Evolutionary conservation across 2,329 filamentous ascomycete species (phyloP).

Genomic region (Alternaria solani): DNA sequence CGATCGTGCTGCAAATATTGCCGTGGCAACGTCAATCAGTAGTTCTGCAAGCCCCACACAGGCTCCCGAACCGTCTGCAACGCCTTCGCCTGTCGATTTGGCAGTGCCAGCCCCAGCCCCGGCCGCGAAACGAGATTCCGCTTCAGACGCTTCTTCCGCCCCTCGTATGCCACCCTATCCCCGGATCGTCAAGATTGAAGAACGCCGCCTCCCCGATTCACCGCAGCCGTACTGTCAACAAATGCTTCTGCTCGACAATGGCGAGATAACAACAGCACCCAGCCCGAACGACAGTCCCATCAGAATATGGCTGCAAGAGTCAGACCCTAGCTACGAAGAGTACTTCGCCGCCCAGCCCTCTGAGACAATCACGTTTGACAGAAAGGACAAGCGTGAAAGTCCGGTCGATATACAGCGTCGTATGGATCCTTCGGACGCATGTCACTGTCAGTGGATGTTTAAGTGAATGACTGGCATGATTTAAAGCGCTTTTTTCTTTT

Average conservation of each 20-base stretch:
- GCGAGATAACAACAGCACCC: slow-evolving; percentile 51
- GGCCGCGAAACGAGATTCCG: slow-evolving; percentile 18
- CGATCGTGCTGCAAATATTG: slow-evolving; percentile 16
- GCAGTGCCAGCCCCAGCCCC: neutral
- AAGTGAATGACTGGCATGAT: slow-evolving; percentile 30
- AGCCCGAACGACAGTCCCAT: slow-evolving; percentile 48
- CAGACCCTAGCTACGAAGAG: slow-evolving; percentile 47
- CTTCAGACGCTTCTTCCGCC: slow-evolving; percentile 28
- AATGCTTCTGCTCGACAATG: slow-evolving; percentile 66
- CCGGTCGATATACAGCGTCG: slow-evolving; percentile 23
- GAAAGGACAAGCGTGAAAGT: slow-evolving; percentile 24
- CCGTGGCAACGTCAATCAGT: slow-evolving; percentile 11
- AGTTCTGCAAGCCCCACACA: slow-evolving; percentile 17
- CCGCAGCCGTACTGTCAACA: slow-evolving; percentile 69
- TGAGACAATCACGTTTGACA: slow-evolving; percentile 10
- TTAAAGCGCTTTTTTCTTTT: slow-evolving; percentile 1
- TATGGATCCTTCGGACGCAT: slow-evolving; percentile 43
- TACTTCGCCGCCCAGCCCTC: slow-evolving; percentile 28
- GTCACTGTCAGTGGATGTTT: slow-evolving; percentile 53
- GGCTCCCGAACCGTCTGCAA: slow-evolving; percentile 9
- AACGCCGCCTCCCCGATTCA: slow-evolving; percentile 63
- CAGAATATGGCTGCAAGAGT: slow-evolving; percentile 52
- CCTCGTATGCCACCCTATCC: slow-evolving; percentile 56
- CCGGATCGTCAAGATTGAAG: slow-evolving; percentile 70
- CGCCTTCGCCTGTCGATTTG: slow-evolving; percentile 15